Percentiles rank a stretch among this genome's conserved stretches.
Evolutionary conservation across 2,329 filamentous ascomycete species (phyloP).

Genomic region (Sclerotinia spermophila): DNA sequence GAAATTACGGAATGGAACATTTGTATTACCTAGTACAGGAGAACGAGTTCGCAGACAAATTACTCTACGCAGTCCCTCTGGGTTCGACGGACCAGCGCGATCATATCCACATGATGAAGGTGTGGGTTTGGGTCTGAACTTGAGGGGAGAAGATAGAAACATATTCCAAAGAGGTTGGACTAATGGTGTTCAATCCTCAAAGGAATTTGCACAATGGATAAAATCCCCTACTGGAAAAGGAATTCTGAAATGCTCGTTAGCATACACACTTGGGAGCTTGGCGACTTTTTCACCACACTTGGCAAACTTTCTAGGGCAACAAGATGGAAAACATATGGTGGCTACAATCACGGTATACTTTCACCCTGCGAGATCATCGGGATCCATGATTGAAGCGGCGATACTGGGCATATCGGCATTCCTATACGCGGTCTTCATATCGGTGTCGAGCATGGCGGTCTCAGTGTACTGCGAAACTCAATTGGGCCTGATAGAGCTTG

Average conservation of each 20-base stretch:
- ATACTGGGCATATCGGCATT: constrained; percentile 75
- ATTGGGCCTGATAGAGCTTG: constrained; percentile 63
- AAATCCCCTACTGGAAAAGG: constrained; percentile 71
- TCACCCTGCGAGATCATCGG: constrained; percentile 79
- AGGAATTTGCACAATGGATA: constrained; percentile 55
- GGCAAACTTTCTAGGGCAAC: constrained; percentile 69
- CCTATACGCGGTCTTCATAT: constrained; percentile 71
- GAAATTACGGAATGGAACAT: constrained; percentile 80
- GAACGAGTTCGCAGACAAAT: constrained; percentile 79
- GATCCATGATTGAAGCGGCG: constrained; percentile 85
- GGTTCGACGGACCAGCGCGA: constrained; percentile 26
- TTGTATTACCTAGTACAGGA: constrained; percentile 81
- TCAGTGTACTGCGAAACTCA: constrained; percentile 72
- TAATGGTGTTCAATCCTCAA: constrained; percentile 38
- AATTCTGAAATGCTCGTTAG: constrained; percentile 86
- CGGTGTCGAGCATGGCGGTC: constrained; percentile 82
- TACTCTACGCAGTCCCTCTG: constrained; percentile 60
- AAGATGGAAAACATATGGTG: constrained; percentile 91
- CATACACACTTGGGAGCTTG: constrained; percentile 81
- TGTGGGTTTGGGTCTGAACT: background rate
- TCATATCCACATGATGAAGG: constrained; percentile 19
- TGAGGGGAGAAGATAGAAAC: constrained; percentile 25
- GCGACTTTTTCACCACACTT: constrained; percentile 77
- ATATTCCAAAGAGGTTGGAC: constrained; percentile 36
- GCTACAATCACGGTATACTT: constrained; percentile 95